Conservation (phyloP, 139 green algal species). For the Bryopsis sp. region DNA sequence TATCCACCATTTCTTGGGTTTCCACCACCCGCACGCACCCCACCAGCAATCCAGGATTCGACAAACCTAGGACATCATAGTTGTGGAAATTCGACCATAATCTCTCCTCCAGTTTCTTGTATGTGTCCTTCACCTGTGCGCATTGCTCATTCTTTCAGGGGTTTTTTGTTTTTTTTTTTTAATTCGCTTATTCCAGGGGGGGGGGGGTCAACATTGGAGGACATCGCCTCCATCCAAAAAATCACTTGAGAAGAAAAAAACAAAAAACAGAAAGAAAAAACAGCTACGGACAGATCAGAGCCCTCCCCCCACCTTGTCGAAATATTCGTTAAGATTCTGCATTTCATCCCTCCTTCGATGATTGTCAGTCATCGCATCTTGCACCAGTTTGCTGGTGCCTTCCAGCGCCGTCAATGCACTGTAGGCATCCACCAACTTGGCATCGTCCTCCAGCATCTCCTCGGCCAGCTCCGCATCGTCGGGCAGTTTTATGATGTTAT, state of each 20-base stretch:
- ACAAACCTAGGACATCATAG: slow-evolving; percentile 40
- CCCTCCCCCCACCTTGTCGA: background rate
- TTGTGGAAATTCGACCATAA: slow-evolving; percentile 53
- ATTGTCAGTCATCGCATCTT: slow-evolving; percentile 8
- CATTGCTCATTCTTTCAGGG: no score
- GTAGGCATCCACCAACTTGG: slow-evolving; percentile 25
- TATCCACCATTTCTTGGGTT: slow-evolving; percentile 44
- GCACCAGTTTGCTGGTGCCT: slow-evolving; percentile 20
- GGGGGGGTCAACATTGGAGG: no score
- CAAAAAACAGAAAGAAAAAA: slow-evolving; percentile 21
- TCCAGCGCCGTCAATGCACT: slow-evolving; percentile 37
- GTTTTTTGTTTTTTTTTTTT: no score
- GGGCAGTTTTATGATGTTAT: slow-evolving; percentile 50
- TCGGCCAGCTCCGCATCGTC: slow-evolving; percentile 39
- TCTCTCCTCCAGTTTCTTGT: slow-evolving; percentile 45
- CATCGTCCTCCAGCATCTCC: slow-evolving; percentile 41
- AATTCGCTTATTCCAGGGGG: no score
- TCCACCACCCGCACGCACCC: slow-evolving; percentile 64
- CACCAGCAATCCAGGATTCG: slow-evolving; percentile 62
- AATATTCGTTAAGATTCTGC: slow-evolving; percentile 14
- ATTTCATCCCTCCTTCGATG: background rate
- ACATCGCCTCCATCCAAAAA: no score
- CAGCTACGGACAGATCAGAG: slow-evolving; percentile 9
- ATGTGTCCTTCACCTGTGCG: no score
- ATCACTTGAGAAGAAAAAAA: no score